Evolutionary conservation across 371 early-diverging fungal genomes (phyloP).

Genomic region (Mortierella sp.): DNA sequence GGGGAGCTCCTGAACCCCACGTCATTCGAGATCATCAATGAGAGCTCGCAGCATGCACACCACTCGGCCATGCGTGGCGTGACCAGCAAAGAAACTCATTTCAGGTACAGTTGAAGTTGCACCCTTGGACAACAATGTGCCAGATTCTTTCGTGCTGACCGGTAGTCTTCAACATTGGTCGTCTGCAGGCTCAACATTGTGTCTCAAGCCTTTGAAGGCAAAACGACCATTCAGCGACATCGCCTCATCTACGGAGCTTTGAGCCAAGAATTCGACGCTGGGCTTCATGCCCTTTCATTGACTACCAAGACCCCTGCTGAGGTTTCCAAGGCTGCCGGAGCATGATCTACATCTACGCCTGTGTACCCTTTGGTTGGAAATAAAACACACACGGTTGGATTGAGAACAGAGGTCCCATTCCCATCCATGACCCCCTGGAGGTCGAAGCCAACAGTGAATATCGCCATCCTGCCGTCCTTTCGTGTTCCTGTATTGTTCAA

Average conservation of each 20-base stretch:
- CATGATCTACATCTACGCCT: too few species aligned
- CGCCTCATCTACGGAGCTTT: conserved; percentile 71
- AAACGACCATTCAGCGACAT: conserved; percentile 77
- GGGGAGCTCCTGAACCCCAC: conserved; percentile 64
- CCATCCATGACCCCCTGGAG: too few species aligned
- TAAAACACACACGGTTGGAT: too few species aligned
- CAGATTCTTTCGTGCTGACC: too few species aligned
- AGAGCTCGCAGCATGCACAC: conserved; percentile 78
- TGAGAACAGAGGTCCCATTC: too few species aligned
- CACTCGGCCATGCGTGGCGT: conserved; percentile 82
- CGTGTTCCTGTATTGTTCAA: too few species aligned
- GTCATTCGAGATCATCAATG: conserved; percentile 71
- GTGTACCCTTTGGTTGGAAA: too few species aligned
- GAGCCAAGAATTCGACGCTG: conserved; percentile 63
- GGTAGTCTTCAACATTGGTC: too few species aligned
- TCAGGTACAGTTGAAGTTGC: conserved; percentile 71
- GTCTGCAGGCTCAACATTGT: conserved; percentile 72
- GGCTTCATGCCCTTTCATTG: conserved; percentile 71
- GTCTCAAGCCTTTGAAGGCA: conserved; percentile 71
- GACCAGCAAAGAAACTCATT: conserved; percentile 80
- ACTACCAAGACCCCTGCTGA: conserved; percentile 71
- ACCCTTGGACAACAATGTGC: too few species aligned
- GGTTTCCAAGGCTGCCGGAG: conserved; percentile 40
- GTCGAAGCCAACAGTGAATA: too few species aligned
- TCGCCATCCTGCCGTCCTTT: too few species aligned